A percentile compares a stretch with the other conserved stretches of the same genome.
Evolutionary conservation across 495 filamentous ascomycete species (phyloP).

Genomic region (Astrocystis sublimbata): DNA sequence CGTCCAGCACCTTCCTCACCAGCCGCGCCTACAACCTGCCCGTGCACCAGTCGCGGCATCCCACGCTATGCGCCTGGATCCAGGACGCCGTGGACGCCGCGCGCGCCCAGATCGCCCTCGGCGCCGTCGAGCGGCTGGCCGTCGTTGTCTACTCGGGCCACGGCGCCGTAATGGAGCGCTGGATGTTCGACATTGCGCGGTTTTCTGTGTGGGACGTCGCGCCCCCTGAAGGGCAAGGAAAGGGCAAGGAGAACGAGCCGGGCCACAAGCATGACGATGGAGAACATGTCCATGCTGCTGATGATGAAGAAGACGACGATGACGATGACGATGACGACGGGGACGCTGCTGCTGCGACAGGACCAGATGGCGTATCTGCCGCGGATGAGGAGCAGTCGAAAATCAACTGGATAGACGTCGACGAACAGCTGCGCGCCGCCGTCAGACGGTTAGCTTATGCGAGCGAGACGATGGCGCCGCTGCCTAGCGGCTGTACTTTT

Average conservation of each 20-base stretch:
- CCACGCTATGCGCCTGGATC: conserved; percentile 89
- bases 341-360: not conserved
- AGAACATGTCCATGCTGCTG: conserved; percentile 5
- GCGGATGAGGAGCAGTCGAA: conserved; percentile 9
- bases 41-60: conserved; percentile 86
- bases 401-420: conserved; percentile 43
- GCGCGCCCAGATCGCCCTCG: conserved; percentile 69
- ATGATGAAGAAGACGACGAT: conserved; percentile 16
- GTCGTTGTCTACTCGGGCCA: conserved; percentile 66
- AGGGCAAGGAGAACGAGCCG: conserved; percentile 12
- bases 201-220: conserved; percentile 67
- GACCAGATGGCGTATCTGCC: conserved; percentile 7
- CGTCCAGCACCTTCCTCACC: conserved; percentile 73
- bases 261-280: conserved; percentile 17
- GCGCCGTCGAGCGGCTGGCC: conserved; percentile 64
- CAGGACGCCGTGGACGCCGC: conserved; percentile 78
- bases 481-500: conserved; percentile 79
- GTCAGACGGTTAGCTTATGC: conserved; percentile 53
- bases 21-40: conserved; percentile 85
- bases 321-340: conserved; percentile 13
- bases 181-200: conserved; percentile 75
- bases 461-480: conserved; percentile 59
- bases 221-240: conserved; percentile 8
- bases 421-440: conserved; percentile 52
- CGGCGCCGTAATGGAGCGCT: conserved; percentile 68